A percentile compares a stretch with the other conserved stretches of the same genome.
Evolutionary conservation across 495 filamentous ascomycete genomes (phyloP).

Genomic region (Podospora appendiculata): DNA sequence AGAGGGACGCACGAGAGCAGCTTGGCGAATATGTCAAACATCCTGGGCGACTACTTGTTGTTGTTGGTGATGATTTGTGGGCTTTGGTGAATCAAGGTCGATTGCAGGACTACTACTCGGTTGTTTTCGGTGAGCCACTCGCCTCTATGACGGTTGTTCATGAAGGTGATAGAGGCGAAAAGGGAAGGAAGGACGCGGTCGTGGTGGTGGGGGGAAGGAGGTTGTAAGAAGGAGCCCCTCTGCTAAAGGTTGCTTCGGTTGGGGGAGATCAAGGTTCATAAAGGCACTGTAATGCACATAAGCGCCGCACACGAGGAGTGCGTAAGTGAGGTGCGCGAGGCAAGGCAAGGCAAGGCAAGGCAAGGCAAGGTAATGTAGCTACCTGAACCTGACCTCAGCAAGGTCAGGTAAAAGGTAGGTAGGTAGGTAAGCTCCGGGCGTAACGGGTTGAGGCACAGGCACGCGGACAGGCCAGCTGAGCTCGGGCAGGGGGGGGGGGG

Average conservation of each 20-base stretch:
- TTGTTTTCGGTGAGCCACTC: too few species aligned
- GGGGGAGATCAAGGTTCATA: too few species aligned
- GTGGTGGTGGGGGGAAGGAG: neutral
- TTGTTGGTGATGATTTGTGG: neutral
- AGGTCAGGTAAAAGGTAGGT: neutral
- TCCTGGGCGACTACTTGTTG: conserved; percentile 19
- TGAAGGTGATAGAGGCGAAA: too few species aligned
- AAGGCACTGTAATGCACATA: too few species aligned
- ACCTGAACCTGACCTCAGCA: neutral
- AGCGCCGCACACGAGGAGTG: too few species aligned
- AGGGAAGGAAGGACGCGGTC: neutral
- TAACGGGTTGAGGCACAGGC: neutral
- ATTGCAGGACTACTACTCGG: neutral
- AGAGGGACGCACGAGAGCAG: conserved; percentile 61
- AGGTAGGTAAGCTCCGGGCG: neutral
- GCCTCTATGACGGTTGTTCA: too few species aligned
- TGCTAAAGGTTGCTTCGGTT: too few species aligned
- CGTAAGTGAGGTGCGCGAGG: too few species aligned
- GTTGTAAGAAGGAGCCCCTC: too few species aligned
- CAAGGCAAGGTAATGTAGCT: too few species aligned
- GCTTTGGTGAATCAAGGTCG: neutral
- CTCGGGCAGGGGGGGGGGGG: conserved; percentile 1
- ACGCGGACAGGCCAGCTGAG: neutral
- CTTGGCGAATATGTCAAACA: conserved; percentile 79
- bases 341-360: too few species aligned